Percentiles rank a stretch among this genome's conserved stretches.
Evolutionary conservation across 805 yeast species (phyloP).

Genomic region (Ogataea sp.): DNA sequence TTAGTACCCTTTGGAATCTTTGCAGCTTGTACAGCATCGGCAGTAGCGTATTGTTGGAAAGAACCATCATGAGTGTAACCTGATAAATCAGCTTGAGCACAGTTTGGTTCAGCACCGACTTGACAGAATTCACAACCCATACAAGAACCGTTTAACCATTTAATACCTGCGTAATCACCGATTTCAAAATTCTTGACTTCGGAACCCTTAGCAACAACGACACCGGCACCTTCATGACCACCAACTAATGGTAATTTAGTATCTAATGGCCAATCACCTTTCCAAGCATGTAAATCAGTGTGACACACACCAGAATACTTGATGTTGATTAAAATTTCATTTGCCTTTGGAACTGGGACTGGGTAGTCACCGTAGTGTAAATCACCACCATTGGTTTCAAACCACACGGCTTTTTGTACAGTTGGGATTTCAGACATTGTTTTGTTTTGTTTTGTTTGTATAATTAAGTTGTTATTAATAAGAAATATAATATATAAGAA

Average conservation of each 20-base stretch:
- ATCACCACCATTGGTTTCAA: slow-evolving; percentile 58
- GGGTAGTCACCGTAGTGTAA: slow-evolving; percentile 65
- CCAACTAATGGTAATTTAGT: slow-evolving; percentile 74
- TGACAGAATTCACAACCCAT: slow-evolving; percentile 70
- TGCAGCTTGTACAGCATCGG: slow-evolving; percentile 84
- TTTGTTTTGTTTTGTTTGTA: slow-evolving; percentile 21
- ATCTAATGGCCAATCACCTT: slow-evolving; percentile 85
- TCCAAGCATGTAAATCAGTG: slow-evolving; percentile 91
- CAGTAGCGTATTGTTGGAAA: slow-evolving; percentile 86
- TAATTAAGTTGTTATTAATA: background rate
- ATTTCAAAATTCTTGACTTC: slow-evolving; percentile 62
- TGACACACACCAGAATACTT: slow-evolving; percentile 91
- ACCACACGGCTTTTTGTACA: slow-evolving; percentile 65
- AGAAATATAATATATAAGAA: too few relatives aligned
- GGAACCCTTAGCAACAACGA: slow-evolving; percentile 69
- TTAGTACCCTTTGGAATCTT: slow-evolving; percentile 67
- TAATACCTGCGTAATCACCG: slow-evolving; percentile 78
- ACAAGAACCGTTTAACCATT: slow-evolving; percentile 80
- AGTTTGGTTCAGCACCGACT: slow-evolving; percentile 59
- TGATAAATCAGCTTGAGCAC: slow-evolving; percentile 62
- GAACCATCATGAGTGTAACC: slow-evolving; percentile 90
- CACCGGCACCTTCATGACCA: slow-evolving; percentile 89
- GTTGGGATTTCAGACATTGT: slow-evolving; percentile 38
- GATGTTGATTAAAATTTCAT: slow-evolving; percentile 73
- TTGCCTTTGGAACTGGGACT: slow-evolving; percentile 71